A percentile compares a stretch with the other conserved stretches of the same genome.
Evolutionary conservation across 2,329 filamentous ascomycete species (phyloP).

Genomic region (Diaporthe helianthi): DNA sequence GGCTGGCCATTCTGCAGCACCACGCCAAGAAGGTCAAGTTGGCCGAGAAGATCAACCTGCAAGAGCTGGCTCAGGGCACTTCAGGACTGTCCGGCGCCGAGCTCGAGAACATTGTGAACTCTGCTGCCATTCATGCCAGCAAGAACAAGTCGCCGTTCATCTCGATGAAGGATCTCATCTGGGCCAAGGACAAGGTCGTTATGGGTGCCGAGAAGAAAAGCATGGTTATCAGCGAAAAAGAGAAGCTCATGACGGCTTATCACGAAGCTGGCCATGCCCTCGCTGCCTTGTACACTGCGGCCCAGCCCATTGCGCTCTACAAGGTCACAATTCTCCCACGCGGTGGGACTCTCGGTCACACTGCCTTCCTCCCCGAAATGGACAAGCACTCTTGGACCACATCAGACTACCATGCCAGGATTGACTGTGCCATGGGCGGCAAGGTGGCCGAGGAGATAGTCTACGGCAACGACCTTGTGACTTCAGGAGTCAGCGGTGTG

Average conservation of each 20-base stretch:
- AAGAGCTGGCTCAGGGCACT: constrained; percentile 84
- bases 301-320: constrained; percentile 80
- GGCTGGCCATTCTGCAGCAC: constrained; percentile 90
- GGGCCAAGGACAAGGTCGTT: constrained; percentile 97
- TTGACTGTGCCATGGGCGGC: constrained; percentile 77
- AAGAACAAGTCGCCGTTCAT: constrained; percentile 81
- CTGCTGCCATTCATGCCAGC: constrained; percentile 93
- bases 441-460: constrained; percentile 87
- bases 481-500: constrained; percentile 83
- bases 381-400: constrained; percentile 92
- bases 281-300: constrained; percentile 80
- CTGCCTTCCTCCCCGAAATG: constrained; percentile 86
- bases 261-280: constrained; percentile 97
- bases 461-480: constrained; percentile 90
- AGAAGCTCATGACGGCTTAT: constrained; percentile 96
- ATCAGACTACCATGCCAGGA: constrained; percentile 73
- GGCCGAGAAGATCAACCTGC: constrained; percentile 79
- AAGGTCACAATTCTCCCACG: constrained; percentile 97
- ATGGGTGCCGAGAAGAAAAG: constrained; percentile 94
- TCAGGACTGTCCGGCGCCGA: constrained; percentile 95
- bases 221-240: constrained; percentile 88
- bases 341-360: constrained; percentile 85
- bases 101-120: constrained; percentile 95
- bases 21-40: constrained; percentile 92
- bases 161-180: constrained; percentile 83